Conservation (phyloP, 192 early-diverging fungal genomes). For the Cetraspora pellucida region DNA sequence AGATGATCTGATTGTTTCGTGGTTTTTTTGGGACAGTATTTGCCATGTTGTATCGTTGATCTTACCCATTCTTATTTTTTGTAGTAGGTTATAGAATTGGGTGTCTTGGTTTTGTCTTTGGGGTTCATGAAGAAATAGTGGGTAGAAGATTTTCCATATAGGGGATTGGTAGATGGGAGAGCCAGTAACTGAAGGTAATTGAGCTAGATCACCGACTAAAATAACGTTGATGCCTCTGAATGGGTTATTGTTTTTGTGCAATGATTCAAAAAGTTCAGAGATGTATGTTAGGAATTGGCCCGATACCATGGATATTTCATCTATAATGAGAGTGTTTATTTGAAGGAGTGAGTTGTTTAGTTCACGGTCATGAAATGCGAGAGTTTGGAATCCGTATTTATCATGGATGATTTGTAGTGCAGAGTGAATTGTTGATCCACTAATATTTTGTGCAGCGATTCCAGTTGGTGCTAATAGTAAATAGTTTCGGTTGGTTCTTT, state of each 20-base stretch:
- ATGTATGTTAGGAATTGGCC: neutral
- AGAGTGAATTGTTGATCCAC: neutral
- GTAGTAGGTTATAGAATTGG: no score
- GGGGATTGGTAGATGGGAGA: no score
- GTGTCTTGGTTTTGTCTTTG: no score
- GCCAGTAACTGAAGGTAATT: no score
- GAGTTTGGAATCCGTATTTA: neutral
- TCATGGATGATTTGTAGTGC: neutral
- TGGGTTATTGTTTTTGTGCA: neutral
- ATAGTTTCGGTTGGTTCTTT: neutral
- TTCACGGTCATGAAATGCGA: neutral
- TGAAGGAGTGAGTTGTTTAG: neutral
- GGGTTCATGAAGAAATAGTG: no score
- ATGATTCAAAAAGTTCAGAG: no score
- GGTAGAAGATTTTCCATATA: no score
- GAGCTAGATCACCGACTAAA: no score
- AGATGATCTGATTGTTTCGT: neutral
- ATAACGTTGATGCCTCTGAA: neutral
- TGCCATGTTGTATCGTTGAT: no score
- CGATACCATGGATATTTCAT: slow-evolving; percentile 20
- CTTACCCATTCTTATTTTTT: no score
- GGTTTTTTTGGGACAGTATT: neutral
- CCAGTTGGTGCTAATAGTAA: slow-evolving; percentile 5
- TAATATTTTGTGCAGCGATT: slow-evolving; percentile 3
- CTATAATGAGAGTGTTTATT: neutral